Evolutionary conservation across 495 filamentous ascomycete genomes (phyloP), one percentile per base, ranked within the genome.

Genomic region (Lasiosphaeris hirsuta): DNA sequence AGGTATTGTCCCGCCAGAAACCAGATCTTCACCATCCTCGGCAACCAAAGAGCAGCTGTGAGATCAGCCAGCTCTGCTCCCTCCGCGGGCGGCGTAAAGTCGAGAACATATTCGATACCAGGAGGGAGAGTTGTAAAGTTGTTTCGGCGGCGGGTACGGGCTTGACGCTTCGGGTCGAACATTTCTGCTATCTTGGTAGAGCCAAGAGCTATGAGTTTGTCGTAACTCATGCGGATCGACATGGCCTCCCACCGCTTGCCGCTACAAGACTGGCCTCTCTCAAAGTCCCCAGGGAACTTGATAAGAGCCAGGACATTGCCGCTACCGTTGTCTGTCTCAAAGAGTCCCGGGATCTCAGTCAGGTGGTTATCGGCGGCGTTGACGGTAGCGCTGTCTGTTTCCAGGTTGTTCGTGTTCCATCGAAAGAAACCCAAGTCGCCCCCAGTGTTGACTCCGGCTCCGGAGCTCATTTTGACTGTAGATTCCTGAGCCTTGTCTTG

Each of bases 51-150:
- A 42, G 81, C 79, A 1, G 80, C 81, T 40, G 84, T 71, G 52
- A 81, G 69, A 10, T 81, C 76, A 34, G 83, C 78, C 0, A 83
- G 78, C 51, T 86, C 84, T 1, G 86, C 78, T 4, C 84, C 85
- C 49, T 82, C 73, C 1, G 62, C 63, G 0, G 81, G 80, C 13
- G 84, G 84, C 1, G 84, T 87, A 14, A 87, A 73, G 59, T 88
- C 86, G 52, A 88, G 61, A 13, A 86, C 66, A 57, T 78, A 87
- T 47, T 79, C 77, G 62, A 85, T 69, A 1, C 73, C 73, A 0
- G 56, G 42, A 0, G 75, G 75, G n/a, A 81, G 62, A 4, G 49
- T 51, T 7, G 74, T 69, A 0, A 63, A 54, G 19, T 69, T 61
- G 38, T 56, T 68, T 19, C 56, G 54, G 1, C 67, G 62, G 18